These are phyloP conservation scores for Phytophthora ramorum DNA, from an alignment of 352 stramenopile genomes.

Conservation along the genomic window DNA sequence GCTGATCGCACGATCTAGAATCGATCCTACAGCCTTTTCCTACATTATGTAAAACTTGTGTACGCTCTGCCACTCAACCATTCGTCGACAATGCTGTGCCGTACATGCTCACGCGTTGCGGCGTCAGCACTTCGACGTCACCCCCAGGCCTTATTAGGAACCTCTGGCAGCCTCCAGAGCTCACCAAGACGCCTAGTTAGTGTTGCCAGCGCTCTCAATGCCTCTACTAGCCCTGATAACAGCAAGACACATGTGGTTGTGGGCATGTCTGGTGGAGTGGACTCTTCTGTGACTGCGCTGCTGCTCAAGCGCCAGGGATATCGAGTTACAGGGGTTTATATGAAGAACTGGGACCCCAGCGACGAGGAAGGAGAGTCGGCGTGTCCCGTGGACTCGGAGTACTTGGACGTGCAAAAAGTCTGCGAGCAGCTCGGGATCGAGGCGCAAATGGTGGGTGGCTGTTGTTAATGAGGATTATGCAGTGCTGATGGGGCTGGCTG, in stretches of 20 bases:
- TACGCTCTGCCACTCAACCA: constrained; percentile 19
- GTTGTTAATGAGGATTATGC: background rate
- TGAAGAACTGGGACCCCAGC: constrained; percentile 98
- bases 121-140: constrained; percentile 17
- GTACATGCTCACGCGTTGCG: constrained; percentile 9
- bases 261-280: constrained; percentile 98
- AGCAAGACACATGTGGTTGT: constrained; percentile 90
- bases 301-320: constrained; percentile 92
- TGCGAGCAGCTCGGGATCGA: constrained; percentile 93
- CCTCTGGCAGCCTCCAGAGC: background rate
- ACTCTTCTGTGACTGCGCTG: constrained; percentile 96
- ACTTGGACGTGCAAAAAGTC: constrained; percentile 93
- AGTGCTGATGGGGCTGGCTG: constrained; percentile 6
- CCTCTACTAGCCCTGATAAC: constrained; percentile 20
- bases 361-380: constrained; percentile 90
- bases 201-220: background rate
- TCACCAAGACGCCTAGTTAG: constrained; percentile 12
- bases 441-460: constrained; percentile 56
- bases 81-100: constrained; percentile 33
- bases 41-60: constrained; percentile 22
- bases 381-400: constrained; percentile 93
- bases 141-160: background rate
- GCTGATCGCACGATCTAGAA: constrained; percentile 10
- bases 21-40: constrained; percentile 11
- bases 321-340: constrained; percentile 96